Percentiles rank a stretch among this genome's conserved stretches.
Conservation (phyloP, 805 yeast species). For the Danielozyma ontarioensis region DNA sequence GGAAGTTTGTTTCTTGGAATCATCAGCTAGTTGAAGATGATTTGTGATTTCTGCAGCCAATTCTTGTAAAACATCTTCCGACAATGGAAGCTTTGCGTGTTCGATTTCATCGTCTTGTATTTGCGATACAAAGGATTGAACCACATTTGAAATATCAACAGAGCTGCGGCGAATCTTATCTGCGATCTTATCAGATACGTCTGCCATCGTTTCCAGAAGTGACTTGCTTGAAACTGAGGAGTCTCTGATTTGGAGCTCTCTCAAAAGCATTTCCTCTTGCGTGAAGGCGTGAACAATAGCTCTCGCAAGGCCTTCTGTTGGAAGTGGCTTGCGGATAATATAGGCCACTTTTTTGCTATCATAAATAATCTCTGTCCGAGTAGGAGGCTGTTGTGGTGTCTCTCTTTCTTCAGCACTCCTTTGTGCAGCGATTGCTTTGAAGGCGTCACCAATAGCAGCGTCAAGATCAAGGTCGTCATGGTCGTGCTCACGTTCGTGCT, state of each 20-base stretch:
- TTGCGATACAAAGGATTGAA: neutral
- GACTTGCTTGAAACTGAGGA: no score
- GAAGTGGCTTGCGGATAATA: neutral
- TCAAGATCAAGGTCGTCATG: slow-evolving; percentile 13
- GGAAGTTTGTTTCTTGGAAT: neutral
- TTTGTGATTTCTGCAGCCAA: slow-evolving; percentile 25
- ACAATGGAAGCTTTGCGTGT: slow-evolving; percentile 3
- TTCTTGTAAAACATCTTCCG: slow-evolving; percentile 21
- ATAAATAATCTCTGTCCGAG: neutral
- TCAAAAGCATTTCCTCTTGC: neutral
- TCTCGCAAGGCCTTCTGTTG: neutral
- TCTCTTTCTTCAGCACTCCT: no score
- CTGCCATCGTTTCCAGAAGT: neutral
- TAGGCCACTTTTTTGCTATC: neutral
- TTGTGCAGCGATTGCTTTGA: slow-evolving; percentile 7
- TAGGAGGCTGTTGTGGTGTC: no score
- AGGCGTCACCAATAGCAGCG: slow-evolving; percentile 28
- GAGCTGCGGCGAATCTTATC: neutral
- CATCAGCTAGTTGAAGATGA: slow-evolving; percentile 16
- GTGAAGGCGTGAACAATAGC: neutral
- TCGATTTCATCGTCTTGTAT: neutral
- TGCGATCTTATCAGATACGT: neutral
- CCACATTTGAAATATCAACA: neutral
- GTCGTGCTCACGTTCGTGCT: slow-evolving; percentile 1
- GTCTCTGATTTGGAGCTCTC: no score